A percentile compares a stretch with the other conserved stretches of the same genome.
Conservation (phyloP, 805 yeast species). For the Myxozyma lipomycoides region DNA sequence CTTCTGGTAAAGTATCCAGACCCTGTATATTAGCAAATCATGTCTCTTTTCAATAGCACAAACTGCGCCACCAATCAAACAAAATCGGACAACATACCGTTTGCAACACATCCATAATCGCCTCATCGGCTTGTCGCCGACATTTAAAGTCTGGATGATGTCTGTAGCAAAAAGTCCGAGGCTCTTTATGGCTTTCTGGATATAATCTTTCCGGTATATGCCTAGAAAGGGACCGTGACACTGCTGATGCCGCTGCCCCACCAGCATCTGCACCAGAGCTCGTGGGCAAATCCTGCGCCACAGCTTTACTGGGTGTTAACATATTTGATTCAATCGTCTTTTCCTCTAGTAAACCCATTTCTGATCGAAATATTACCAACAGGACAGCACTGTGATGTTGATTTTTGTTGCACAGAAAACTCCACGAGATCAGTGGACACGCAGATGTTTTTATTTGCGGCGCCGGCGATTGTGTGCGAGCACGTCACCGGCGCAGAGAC, state of each 20-base stretch:
- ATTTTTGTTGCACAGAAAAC: too few species aligned
- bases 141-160: slow-evolving; percentile 86
- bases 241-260: slow-evolving; percentile 8
- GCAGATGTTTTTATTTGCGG: too few species aligned
- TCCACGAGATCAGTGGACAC: too few species aligned
- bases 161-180: slow-evolving; percentile 67
- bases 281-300: too few species aligned
- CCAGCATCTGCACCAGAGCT: background rate
- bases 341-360: too few species aligned
- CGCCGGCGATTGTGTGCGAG: too few species aligned
- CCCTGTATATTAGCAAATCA: slow-evolving; percentile 29
- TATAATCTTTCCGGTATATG: slow-evolving; percentile 25
- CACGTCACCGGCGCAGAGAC: too few species aligned
- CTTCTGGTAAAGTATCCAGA: slow-evolving; percentile 46
- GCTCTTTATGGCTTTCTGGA: slow-evolving; percentile 25
- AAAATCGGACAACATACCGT: slow-evolving; percentile 29
- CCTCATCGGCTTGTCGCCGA: slow-evolving; percentile 62
- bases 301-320: too few species aligned
- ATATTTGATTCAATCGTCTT: too few species aligned
- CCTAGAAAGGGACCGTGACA: slow-evolving; percentile 23
- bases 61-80: too few species aligned
- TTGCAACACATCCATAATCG: slow-evolving; percentile 63
- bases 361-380: too few species aligned
- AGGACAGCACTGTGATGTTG: too few species aligned
- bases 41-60: slow-evolving; percentile 35